Conservation (phyloP, 768 basidiomycete species). For the Tylopilus balloui region DNA sequence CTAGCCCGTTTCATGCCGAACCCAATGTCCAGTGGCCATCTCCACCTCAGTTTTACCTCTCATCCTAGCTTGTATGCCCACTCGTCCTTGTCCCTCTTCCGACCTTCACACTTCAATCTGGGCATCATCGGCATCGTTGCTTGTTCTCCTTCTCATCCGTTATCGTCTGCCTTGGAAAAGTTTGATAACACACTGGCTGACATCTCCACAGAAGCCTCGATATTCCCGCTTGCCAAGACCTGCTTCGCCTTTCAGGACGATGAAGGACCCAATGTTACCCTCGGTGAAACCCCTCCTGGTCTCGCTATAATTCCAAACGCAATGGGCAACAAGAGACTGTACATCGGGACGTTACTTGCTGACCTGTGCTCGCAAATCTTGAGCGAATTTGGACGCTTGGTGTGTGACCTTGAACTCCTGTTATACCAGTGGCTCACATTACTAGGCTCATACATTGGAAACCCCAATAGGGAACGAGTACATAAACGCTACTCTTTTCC, state of each 20-base stretch:
- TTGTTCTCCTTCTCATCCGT: conserved; percentile 51
- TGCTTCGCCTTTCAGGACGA: conserved; percentile 85
- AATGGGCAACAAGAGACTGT: conserved; percentile 85
- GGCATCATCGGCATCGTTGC: conserved; percentile 86
- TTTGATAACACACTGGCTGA: conserved; percentile 64
- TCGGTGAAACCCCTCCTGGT: conserved; percentile 54
- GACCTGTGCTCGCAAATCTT: conserved; percentile 86
- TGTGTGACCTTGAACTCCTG: conserved; percentile 36
- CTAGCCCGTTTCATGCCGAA: conserved; percentile 81
- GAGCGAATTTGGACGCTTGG: conserved; percentile 79
- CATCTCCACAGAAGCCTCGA: conserved; percentile 59
- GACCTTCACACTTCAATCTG: conserved; percentile 77
- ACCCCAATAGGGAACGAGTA: conserved; percentile 83
- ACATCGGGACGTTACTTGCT: conserved; percentile 84
- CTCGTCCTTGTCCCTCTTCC: conserved; percentile 63
- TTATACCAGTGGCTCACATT: conserved; percentile 9
- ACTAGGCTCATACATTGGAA: conserved; percentile 73
- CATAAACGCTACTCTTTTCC: conserved; percentile 65
- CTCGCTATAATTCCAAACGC: conserved; percentile 76
- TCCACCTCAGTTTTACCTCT: conserved; percentile 76
- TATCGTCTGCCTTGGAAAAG: conserved; percentile 53
- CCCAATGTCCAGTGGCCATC: conserved; percentile 65
- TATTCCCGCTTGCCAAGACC: conserved; percentile 74
- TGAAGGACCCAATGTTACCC: conserved; percentile 45
- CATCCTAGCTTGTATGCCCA: conserved; percentile 73